Evolutionary conservation across 352 stramenopile genomes (phyloP).

Genomic region (Phytophthora syringae): DNA sequence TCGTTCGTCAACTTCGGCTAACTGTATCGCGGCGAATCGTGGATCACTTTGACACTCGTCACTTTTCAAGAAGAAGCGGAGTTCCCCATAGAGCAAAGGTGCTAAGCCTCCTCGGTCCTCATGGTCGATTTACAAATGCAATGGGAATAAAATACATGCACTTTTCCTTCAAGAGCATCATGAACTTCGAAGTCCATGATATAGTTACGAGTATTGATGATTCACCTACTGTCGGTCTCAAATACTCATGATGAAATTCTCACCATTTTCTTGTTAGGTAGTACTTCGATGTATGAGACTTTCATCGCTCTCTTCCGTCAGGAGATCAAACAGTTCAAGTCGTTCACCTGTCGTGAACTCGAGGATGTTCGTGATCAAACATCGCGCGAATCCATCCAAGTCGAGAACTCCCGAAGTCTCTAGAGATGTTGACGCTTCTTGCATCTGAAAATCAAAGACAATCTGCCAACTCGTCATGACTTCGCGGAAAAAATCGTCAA

Average conservation of each 20-base stretch:
- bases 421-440: constrained; percentile 34
- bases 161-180: constrained; percentile 17
- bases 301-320: constrained; percentile 48
- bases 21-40: constrained; percentile 38
- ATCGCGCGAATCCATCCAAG: constrained; percentile 46
- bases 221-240: constrained; percentile 7
- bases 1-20: constrained; percentile 81
- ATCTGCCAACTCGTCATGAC: constrained; percentile 54
- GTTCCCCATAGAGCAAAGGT: constrained; percentile 38
- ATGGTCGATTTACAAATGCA: constrained; percentile 21
- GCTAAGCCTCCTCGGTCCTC: not conserved
- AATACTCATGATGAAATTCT: constrained; percentile 42
- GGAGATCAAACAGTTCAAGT: constrained; percentile 62
- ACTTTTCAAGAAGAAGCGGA: not conserved
- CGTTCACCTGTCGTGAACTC: constrained; percentile 64
- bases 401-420: constrained; percentile 34
- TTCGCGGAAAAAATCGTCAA: constrained; percentile 49
- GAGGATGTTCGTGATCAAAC: constrained; percentile 38
- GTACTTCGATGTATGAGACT: too few relatives aligned
- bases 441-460: constrained; percentile 42
- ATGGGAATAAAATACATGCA: constrained; percentile 33
- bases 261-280: constrained; percentile 36
- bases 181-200: too few relatives aligned
- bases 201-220: too few relatives aligned
- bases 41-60: constrained; percentile 13